A percentile compares a stretch with the other conserved stretches of the same genome.
phyloP scores from a whole-genome alignment of 441 rosid genomes.

The Kokia cookei region DNA sequence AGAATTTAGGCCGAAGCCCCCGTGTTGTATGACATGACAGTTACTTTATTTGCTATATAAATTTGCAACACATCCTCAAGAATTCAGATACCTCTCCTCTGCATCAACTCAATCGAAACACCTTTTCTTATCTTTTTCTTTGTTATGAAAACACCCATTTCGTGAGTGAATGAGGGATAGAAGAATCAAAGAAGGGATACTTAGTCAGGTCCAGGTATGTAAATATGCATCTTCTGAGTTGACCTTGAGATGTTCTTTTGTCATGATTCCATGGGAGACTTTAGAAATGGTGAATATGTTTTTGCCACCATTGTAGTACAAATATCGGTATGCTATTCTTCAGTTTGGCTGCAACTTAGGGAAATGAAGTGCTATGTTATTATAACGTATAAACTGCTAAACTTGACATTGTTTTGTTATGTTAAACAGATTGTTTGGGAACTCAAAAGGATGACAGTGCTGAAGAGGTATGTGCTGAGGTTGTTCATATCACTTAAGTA shows the following conservation, averaged over 20 bases:
- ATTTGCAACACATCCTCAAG: background rate
- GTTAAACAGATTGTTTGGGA: conserved; percentile 2
- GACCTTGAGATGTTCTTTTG: background rate
- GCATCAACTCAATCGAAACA: background rate
- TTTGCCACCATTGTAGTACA: background rate
- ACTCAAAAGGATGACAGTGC: conserved; percentile 23
- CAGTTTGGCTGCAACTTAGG: background rate
- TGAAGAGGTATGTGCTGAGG: conserved; percentile 38
- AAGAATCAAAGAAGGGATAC: background rate
- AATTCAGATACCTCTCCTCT: background rate
- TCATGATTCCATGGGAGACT: background rate
- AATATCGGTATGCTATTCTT: background rate
- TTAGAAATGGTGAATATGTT: background rate
- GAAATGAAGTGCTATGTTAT: background rate
- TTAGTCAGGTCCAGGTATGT: background rate
- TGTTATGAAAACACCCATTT: background rate
- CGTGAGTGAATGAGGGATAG: background rate
- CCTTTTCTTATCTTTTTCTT: background rate
- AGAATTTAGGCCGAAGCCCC: background rate
- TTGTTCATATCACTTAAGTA: conserved; percentile 49
- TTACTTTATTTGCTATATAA: background rate
- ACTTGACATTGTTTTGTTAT: background rate
- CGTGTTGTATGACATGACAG: background rate
- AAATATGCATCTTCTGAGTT: background rate
- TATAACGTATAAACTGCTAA: background rate